These are phyloP conservation scores for Uromyces viciae-fabae DNA, from an alignment of 1,284 basidiomycete species.

Conservation along the genomic window DNA sequence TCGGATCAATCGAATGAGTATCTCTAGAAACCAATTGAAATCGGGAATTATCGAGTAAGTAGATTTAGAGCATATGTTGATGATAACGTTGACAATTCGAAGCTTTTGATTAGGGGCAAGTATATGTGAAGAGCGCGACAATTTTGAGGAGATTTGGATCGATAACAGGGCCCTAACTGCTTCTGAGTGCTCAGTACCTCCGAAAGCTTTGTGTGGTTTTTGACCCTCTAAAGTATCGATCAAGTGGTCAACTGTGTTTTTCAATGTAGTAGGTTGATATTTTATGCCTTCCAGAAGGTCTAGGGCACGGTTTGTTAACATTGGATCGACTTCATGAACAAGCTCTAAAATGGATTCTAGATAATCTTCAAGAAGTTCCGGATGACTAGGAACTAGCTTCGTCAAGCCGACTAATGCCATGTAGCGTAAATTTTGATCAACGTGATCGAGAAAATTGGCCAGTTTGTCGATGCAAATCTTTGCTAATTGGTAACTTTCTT, in stretches of 20 bases:
- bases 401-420: conserved; percentile 91
- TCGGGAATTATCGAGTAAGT: conserved; percentile 83
- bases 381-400: conserved; percentile 89
- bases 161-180: conserved; percentile 48
- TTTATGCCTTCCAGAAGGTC: conserved; percentile 93
- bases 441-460: conserved; percentile 81
- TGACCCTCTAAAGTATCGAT: not conserved
- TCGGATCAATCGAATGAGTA: conserved; percentile 82
- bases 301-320: conserved; percentile 88
- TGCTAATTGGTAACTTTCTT: conserved; percentile 65
- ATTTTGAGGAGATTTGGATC: conserved; percentile 47
- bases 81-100: conserved; percentile 71
- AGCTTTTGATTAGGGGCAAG: conserved; percentile 64
- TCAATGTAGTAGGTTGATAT: conserved; percentile 49
- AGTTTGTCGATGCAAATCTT: conserved; percentile 87
- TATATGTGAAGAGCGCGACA: conserved; percentile 55
- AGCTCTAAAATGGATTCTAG: conserved; percentile 86
- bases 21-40: conserved; percentile 95
- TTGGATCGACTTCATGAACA: conserved; percentile 87
- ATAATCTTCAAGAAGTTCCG: conserved; percentile 83
- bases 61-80: conserved; percentile 74
- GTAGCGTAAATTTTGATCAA: conserved; percentile 95
- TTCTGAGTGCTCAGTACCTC: conserved; percentile 81
- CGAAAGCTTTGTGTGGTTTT: conserved; percentile 63
- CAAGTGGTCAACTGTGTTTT: not conserved